These are phyloP conservation scores for Chaetomium strumarium DNA, from an alignment of 2,329 filamentous ascomycete species.

Conservation along the genomic window DNA sequence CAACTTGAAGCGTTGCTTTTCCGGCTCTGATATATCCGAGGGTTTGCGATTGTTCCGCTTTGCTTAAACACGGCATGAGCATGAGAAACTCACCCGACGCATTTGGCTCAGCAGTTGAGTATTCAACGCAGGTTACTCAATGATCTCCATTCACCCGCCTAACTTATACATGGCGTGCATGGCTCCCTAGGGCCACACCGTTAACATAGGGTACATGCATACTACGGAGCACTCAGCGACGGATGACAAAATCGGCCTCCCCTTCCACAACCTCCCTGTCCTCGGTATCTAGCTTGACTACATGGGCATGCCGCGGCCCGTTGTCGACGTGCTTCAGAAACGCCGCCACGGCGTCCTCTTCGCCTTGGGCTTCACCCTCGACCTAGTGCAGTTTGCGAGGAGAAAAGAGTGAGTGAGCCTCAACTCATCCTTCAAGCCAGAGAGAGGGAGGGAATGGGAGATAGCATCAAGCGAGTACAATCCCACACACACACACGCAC, in stretches of 20 bases:
- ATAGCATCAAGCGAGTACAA: background rate
- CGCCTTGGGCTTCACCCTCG: conserved; percentile 81
- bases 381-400: conserved; percentile 51
- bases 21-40: no score
- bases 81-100: no score
- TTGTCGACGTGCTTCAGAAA: conserved; percentile 70
- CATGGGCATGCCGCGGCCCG: conserved; percentile 66
- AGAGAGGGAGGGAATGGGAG: background rate
- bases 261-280: conserved; percentile 59
- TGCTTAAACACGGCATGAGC: no score
- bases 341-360: conserved; percentile 55
- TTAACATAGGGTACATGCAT: background rate
- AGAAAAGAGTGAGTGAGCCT: background rate
- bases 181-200: no score
- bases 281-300: conserved; percentile 67
- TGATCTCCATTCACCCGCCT: no score
- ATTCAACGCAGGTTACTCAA: no score
- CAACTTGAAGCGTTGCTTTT: no score
- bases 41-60: no score
- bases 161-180: no score
- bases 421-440: background rate
- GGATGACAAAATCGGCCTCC: conserved; percentile 61
- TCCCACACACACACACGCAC: no score
- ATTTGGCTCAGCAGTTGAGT: no score
- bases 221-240: conserved; percentile 28